These are phyloP conservation scores for Ilyonectria sp. DNA, from an alignment of 2,329 filamentous ascomycete species.

Conservation along the genomic window DNA sequence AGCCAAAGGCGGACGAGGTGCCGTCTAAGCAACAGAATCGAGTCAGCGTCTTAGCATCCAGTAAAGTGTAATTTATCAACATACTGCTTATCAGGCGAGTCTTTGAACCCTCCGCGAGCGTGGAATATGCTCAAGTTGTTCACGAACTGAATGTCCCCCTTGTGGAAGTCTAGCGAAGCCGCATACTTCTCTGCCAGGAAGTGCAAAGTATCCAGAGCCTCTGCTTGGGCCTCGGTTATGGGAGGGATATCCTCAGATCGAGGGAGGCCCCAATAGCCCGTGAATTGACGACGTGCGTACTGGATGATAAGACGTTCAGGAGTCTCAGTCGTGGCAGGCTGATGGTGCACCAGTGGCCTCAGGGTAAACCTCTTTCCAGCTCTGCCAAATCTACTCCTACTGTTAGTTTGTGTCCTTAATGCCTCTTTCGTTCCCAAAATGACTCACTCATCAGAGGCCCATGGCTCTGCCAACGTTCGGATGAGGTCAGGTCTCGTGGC, in stretches of 20 bases:
- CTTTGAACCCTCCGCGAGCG: constrained; percentile 64
- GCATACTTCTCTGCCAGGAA: constrained; percentile 63
- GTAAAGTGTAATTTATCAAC: constrained; percentile 35
- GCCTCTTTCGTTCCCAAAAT: too few species aligned
- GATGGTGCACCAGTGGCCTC: constrained; percentile 70
- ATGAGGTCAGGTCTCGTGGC: constrained; percentile 72
- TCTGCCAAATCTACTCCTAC: constrained; percentile 64
- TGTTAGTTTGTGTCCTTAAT: background rate
- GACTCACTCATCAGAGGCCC: constrained; percentile 60
- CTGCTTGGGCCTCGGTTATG: constrained; percentile 67
- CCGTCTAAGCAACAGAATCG: constrained; percentile 55
- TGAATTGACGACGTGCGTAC: constrained; percentile 72
- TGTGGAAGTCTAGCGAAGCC: constrained; percentile 62
- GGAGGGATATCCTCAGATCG: constrained; percentile 69
- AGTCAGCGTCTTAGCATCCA: constrained; percentile 35
- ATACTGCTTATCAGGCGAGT: constrained; percentile 61
- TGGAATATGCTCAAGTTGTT: constrained; percentile 71
- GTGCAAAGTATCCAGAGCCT: constrained; percentile 67
- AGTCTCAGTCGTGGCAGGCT: constrained; percentile 59
- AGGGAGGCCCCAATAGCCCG: constrained; percentile 69
- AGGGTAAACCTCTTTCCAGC: constrained; percentile 59
- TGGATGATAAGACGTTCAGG: constrained; percentile 72
- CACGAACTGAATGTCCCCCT: constrained; percentile 68
- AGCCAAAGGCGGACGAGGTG: constrained; percentile 67
- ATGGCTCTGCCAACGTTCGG: constrained; percentile 67